phyloP scores from a whole-genome alignment of 257 asterid species.

The Vinca minor region DNA sequence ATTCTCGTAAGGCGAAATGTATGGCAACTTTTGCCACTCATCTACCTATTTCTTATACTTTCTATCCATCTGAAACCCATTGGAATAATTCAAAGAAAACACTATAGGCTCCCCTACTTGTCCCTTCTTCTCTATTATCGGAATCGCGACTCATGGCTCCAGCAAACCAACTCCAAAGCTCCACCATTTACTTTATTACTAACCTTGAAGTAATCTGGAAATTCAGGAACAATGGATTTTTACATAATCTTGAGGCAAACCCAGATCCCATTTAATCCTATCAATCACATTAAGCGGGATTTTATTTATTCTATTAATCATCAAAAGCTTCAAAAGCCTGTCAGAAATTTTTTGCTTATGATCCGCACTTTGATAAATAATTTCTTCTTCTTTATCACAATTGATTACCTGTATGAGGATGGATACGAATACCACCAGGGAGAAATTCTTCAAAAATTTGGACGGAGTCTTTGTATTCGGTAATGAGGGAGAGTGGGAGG shows the following conservation, averaged over 20 bases:
- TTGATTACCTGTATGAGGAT: constrained; percentile 51
- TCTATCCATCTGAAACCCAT: constrained; percentile 75
- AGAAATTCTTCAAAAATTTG: constrained; percentile 56
- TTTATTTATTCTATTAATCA: constrained; percentile 56
- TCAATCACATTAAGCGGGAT: constrained; percentile 52
- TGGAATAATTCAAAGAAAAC: constrained; percentile 44
- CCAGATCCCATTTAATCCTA: constrained; percentile 69
- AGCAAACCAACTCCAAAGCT: constrained; percentile 70
- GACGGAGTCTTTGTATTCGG: constrained; percentile 42
- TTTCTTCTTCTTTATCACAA: constrained; percentile 45
- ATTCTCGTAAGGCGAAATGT: constrained; percentile 65
- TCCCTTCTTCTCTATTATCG: constrained; percentile 47
- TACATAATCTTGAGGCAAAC: constrained; percentile 58
- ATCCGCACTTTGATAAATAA: constrained; percentile 42
- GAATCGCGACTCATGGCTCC: constrained; percentile 72
- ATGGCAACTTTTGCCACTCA: constrained; percentile 88
- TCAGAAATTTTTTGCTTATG: constrained; percentile 57
- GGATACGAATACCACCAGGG: constrained; percentile 51
- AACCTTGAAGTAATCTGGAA: constrained; percentile 77
- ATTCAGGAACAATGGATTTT: constrained; percentile 56
- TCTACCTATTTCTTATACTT: constrained; percentile 74
- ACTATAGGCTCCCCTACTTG: constrained; percentile 20
- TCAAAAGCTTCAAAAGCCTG: constrained; percentile 73
- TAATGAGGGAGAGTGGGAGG: constrained; percentile 49
- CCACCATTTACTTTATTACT: constrained; percentile 28